Conservation (phyloP, 495 filamentous ascomycete species). For the Apodospora peruviana region DNA sequence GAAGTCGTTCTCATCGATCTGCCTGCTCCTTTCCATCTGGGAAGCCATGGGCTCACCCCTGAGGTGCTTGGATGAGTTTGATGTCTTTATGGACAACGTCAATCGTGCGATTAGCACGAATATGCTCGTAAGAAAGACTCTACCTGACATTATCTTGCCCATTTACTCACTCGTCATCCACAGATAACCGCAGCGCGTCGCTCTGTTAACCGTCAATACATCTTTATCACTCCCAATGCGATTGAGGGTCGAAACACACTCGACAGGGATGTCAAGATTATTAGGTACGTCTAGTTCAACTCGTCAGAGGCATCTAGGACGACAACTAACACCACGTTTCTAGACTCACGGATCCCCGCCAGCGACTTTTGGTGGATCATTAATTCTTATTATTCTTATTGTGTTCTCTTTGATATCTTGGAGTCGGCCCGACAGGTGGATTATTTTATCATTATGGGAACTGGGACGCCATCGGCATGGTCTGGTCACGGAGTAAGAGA, state of each 20-base stretch:
- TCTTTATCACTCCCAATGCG: constrained; percentile 91
- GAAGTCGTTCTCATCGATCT: constrained; percentile 96
- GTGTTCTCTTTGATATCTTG: background rate
- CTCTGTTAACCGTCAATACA: constrained; percentile 85
- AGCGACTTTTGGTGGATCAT: constrained; percentile 36
- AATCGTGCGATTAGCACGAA: constrained; percentile 90
- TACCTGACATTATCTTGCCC: background rate
- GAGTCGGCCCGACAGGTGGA: too few species aligned
- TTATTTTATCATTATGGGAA: too few species aligned
- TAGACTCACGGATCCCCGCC: constrained; percentile 58
- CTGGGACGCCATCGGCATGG: too few species aligned
- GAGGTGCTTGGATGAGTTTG: constrained; percentile 94
- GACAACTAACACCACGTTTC: too few species aligned
- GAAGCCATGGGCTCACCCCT: constrained; percentile 97
- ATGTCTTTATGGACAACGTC: constrained; percentile 98
- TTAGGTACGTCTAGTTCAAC: constrained; percentile 71
- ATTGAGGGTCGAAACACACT: constrained; percentile 65
- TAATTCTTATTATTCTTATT: constrained; percentile 2
- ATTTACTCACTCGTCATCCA: background rate
- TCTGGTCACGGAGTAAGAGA: too few species aligned
- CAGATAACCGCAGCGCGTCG: constrained; percentile 78
- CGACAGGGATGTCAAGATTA: constrained; percentile 74
- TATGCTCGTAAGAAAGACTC: constrained; percentile 68
- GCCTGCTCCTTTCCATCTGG: constrained; percentile 87
- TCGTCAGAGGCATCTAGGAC: too few species aligned